A percentile compares a stretch with the other conserved stretches of the same genome.
phyloP scores from a whole-genome alignment of 2,329 filamentous ascomycete genomes.

The Chrysoporthe puriensis region DNA sequence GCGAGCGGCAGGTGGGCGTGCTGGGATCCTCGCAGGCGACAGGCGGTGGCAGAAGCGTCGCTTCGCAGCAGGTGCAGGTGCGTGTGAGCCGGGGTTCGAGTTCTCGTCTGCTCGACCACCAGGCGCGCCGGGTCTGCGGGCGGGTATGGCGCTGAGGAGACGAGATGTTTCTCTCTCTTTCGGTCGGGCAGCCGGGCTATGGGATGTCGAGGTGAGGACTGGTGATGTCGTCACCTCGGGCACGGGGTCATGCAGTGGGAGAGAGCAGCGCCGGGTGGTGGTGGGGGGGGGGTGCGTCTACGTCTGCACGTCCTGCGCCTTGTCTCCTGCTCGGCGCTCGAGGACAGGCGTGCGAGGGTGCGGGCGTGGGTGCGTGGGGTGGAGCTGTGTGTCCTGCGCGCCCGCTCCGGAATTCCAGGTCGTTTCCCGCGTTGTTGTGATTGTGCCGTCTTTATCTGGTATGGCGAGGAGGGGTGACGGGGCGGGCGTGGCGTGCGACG shows the following conservation, averaged over 20 bases:
- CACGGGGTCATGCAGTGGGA: not conserved
- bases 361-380: not conserved
- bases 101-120: too few relatives aligned
- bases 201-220: not conserved
- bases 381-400: not conserved
- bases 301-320: not conserved
- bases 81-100: too few relatives aligned
- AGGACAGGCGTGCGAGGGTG: not conserved
- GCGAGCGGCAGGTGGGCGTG: not conserved
- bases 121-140: not conserved
- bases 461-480: not conserved
- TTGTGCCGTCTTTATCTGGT: not conserved
- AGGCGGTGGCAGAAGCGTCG: not conserved
- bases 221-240: slow-evolving; percentile 6
- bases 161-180: not conserved
- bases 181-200: not conserved
- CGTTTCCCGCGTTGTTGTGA: slow-evolving; percentile 2
- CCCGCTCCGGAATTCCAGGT: slow-evolving; percentile 6
- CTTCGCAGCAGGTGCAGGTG: too few relatives aligned
- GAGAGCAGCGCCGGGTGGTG: not conserved
- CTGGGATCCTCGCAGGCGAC: not conserved
- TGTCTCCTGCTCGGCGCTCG: not conserved
- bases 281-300: not conserved
- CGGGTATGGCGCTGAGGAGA: not conserved
- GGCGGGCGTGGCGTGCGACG: not conserved